Conservation (phyloP, 345 rosid species). For the Linum trigynum region DNA sequence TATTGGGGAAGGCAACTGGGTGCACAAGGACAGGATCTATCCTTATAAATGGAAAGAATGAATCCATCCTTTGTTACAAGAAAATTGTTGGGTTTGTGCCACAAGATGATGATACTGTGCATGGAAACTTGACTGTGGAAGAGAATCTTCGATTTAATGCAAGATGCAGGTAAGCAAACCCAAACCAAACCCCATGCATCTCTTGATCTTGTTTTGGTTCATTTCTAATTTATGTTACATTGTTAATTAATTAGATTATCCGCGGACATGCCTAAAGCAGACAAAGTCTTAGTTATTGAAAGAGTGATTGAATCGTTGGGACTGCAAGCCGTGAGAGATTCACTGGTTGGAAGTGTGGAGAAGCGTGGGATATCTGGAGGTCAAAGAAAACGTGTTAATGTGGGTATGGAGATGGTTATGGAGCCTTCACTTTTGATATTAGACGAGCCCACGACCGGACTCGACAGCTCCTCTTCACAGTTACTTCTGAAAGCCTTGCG, state of each 20-base stretch:
- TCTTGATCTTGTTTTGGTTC: slow-evolving; percentile 8
- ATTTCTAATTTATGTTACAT: slow-evolving; percentile 12
- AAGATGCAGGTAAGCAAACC: slow-evolving; percentile 59
- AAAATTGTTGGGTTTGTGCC: slow-evolving; percentile 87
- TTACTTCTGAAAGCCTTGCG: slow-evolving; percentile 77
- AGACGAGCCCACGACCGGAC: slow-evolving; percentile 89
- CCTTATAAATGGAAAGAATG: slow-evolving; percentile 68
- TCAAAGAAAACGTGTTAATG: slow-evolving; percentile 89
- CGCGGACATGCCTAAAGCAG: slow-evolving; percentile 73
- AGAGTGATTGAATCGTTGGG: slow-evolving; percentile 88
- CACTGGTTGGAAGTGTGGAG: slow-evolving; percentile 82
- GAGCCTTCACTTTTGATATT: slow-evolving; percentile 86
- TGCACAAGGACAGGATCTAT: slow-evolving; percentile 55
- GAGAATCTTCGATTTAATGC: slow-evolving; percentile 90
- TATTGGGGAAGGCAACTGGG: slow-evolving; percentile 71
- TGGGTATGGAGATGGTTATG: slow-evolving; percentile 91
- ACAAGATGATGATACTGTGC: slow-evolving; percentile 94
- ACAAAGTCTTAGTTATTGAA: slow-evolving; percentile 77
- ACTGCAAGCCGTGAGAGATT: slow-evolving; percentile 70
- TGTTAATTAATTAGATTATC: slow-evolving; percentile 33
- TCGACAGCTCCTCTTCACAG: slow-evolving; percentile 79
- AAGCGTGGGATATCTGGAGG: slow-evolving; percentile 91
- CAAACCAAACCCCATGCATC: no score
- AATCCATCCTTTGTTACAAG: slow-evolving; percentile 59
- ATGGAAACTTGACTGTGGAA: slow-evolving; percentile 87